Percentiles rank a stretch among this genome's conserved stretches.
Conservation (phyloP, 352 stramenopile genomes). For the Peronospora destructor region DNA sequence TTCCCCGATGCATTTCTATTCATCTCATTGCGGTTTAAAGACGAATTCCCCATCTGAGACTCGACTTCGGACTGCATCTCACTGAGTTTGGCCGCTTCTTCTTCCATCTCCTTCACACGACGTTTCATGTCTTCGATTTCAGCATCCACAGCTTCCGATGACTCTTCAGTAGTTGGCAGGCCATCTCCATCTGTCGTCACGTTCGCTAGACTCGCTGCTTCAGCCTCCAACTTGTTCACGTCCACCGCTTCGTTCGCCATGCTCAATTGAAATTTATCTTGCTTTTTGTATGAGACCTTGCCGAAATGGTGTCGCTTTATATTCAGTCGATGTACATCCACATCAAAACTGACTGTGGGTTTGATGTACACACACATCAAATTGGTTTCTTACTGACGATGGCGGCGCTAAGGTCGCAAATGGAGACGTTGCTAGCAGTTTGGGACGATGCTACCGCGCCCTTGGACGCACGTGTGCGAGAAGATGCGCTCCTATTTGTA, state of each 20-base stretch:
- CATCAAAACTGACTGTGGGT: background rate
- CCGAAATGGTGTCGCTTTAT: too few relatives aligned
- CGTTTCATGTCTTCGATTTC: conserved; percentile 85
- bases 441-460: conserved; percentile 33
- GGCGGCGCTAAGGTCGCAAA: conserved; percentile 4
- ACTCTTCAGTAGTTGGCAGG: conserved; percentile 16
- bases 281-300: conserved; percentile 9
- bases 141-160: conserved; percentile 40
- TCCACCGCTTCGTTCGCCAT: conserved; percentile 45
- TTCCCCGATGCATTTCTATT: conserved; percentile 18
- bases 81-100: conserved; percentile 73
- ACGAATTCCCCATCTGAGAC: conserved; percentile 63
- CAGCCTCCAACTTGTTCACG: conserved; percentile 43
- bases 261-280: conserved; percentile 12
- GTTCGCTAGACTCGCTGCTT: conserved; percentile 33
- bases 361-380: conserved; percentile 6
- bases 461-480: conserved; percentile 20
- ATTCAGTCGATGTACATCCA: too few relatives aligned
- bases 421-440: conserved; percentile 24
- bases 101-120: conserved; percentile 74
- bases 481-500: conserved; percentile 21
- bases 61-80: conserved; percentile 83
- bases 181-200: conserved; percentile 10
- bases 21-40: conserved; percentile 38
- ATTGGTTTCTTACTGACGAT: conserved; percentile 3